phyloP scores from a whole-genome alignment of 2,329 filamentous ascomycete species.

The Pestalotiopsis sp. region DNA sequence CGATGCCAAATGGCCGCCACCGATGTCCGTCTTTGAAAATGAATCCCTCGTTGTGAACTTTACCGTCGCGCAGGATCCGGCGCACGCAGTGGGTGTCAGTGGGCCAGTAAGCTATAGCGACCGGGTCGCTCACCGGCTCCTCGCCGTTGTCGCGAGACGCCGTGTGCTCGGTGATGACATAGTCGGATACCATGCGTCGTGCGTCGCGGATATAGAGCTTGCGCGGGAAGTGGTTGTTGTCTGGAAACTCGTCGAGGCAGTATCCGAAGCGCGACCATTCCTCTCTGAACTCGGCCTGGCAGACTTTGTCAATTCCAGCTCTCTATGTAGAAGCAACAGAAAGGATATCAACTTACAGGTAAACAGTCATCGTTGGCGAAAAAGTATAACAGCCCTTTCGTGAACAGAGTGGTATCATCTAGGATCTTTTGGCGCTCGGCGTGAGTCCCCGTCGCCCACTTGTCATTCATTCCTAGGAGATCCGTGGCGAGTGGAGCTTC shows the following conservation, averaged over 20 bases:
- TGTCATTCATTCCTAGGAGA: conserved; percentile 22
- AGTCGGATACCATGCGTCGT: conserved; percentile 26
- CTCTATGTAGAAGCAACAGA: not conserved
- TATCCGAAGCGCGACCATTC: conserved; percentile 26
- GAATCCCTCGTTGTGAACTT: conserved; percentile 25
- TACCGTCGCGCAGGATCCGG: conserved; percentile 22
- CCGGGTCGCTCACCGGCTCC: conserved; percentile 15
- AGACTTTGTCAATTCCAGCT: not conserved
- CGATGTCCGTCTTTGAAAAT: conserved; percentile 22
- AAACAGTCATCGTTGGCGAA: conserved; percentile 20
- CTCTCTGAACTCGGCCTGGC: conserved; percentile 17
- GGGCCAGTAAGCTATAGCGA: conserved; percentile 25
- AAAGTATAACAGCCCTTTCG: conserved; percentile 21
- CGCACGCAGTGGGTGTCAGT: conserved; percentile 27
- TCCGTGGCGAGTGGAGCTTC: conserved; percentile 23
- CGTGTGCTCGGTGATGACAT: conserved; percentile 25
- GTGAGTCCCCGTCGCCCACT: conserved; percentile 17
- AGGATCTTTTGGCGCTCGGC: conserved; percentile 16
- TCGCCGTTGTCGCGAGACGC: conserved; percentile 17
- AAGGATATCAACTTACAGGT: conserved; percentile 10
- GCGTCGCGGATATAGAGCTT: conserved; percentile 31
- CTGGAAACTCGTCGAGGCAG: conserved; percentile 27
- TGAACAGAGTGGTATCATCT: conserved; percentile 18
- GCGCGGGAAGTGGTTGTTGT: conserved; percentile 28
- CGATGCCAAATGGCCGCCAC: conserved; percentile 21